Base-by-base conservation (phyloP, 345 rosid species). In the Combretum micranthum region DNA sequence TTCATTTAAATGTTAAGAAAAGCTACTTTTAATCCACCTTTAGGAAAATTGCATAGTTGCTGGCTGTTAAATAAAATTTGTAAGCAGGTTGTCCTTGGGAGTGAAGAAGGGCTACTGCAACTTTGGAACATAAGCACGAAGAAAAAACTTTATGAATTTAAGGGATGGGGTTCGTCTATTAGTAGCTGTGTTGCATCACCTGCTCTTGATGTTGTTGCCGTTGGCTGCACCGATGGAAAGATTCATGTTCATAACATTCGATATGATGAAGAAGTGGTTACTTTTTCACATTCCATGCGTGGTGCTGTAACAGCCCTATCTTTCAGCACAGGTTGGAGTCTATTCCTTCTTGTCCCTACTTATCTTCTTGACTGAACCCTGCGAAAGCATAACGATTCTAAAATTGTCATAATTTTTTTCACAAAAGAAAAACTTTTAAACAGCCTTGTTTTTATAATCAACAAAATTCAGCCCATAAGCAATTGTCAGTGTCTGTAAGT, bases 91-190 rank as follows among this genome's bases (percentile, higher is more conserved):
- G 74, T 91, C 69, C 64, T 89, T 12, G 97, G 92, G 61, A 89
- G 94, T 64, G 88, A 83, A 56, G 85, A 93, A 60, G 99, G 99
- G 65, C 64, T 78, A 12, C 64, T 93, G 72, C 97, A 89, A 83
- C 90, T 89, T 61, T 93, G 97, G 99, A 93, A 93, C 63, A 77
- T 89, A 22, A 93, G 89, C 68, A 83, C 99, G 23, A 89, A 82
- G 78, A 89, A 82, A 72, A 87, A 76, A 66, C 69, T 93, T 26
- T 87, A 72, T 65, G 84, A 89, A 63, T 88, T 93, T 57, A 80
- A 77, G 74, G 94, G 94, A 53, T 89, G 97, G 97, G 76, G 71
- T 60, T 89, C 94, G 1, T 61, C 90, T 51, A 61, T 93, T 59
- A 65, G 83, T 69, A 70, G 86, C 62, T 89, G 91, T 74, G 88